Conservation (phyloP, 345 rosid species). For the Excoecaria cochinchinensis region DNA sequence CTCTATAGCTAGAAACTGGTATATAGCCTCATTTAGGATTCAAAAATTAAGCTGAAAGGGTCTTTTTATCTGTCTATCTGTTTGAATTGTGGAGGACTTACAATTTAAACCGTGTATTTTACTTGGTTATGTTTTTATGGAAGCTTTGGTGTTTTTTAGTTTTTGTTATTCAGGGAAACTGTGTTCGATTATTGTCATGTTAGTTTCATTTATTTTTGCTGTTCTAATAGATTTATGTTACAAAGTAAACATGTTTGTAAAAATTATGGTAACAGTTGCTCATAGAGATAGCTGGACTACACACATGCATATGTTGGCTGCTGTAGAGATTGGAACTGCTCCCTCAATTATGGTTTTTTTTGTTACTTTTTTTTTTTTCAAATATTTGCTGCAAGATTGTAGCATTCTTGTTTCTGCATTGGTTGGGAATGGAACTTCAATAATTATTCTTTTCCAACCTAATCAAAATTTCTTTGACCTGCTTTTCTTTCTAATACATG, state of each 20-base stretch:
- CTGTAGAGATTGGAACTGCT: not conserved
- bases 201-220: not conserved
- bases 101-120: not conserved
- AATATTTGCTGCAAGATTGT: not conserved
- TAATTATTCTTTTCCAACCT: not conserved
- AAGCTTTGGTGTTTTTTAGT: too few species aligned
- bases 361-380: not conserved
- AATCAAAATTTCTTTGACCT: not conserved
- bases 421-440: not conserved
- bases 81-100: not conserved
- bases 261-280: not conserved
- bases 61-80: not conserved
- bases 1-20: not conserved
- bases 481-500: not conserved
- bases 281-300: not conserved
- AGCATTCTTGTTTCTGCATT: not conserved
- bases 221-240: not conserved
- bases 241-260: too few species aligned
- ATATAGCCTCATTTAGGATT: not conserved
- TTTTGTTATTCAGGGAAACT: not conserved
- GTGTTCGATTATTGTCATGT: not conserved
- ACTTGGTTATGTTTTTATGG: not conserved
- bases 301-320: too few species aligned
- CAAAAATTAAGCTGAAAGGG: not conserved
- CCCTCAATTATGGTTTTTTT: not conserved